phyloP scores from a whole-genome alignment of 345 rosid genomes.

The Angophora floribunda region DNA sequence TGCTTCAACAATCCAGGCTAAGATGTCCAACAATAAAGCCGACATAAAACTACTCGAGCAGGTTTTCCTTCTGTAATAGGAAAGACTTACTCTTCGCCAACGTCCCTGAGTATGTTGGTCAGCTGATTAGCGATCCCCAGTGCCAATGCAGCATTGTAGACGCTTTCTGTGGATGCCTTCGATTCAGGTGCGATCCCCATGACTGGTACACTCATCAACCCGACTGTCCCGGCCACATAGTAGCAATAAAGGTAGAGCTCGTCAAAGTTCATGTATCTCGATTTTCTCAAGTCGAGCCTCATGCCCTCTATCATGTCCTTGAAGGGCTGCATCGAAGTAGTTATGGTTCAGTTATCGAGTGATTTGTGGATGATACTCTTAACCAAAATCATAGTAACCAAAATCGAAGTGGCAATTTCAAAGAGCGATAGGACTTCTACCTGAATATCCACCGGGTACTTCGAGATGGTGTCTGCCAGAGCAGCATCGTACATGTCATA shows the following conservation, averaged over 20 bases:
- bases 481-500: conserved; percentile 45
- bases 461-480: conserved; percentile 27
- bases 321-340: conserved; percentile 20
- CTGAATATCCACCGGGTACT: conserved; percentile 46
- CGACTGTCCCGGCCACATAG: conserved; percentile 49
- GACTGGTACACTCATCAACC: conserved; percentile 46
- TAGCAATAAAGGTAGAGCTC: conserved; percentile 52
- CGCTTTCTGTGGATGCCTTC: conserved; percentile 33
- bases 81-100: conserved; percentile 44
- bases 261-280: conserved; percentile 32
- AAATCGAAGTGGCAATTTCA: background rate
- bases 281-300: conserved; percentile 33
- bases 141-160: conserved; percentile 40
- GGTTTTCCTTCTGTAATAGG: background rate
- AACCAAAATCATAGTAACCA: background rate
- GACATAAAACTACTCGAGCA: background rate
- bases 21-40: background rate
- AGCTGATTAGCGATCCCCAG: conserved; percentile 53
- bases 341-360: background rate
- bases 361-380: background rate
- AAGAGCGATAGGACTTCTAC: conserved; percentile 1
- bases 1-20: background rate
- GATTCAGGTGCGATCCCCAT: conserved; percentile 49
- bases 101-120: conserved; percentile 48
- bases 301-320: conserved; percentile 51